Evolutionary conservation across 176 grass and related monocot species (phyloP), one percentile per base, ranked within the genome.

Genomic region (Phoenix roebelenii): DNA sequence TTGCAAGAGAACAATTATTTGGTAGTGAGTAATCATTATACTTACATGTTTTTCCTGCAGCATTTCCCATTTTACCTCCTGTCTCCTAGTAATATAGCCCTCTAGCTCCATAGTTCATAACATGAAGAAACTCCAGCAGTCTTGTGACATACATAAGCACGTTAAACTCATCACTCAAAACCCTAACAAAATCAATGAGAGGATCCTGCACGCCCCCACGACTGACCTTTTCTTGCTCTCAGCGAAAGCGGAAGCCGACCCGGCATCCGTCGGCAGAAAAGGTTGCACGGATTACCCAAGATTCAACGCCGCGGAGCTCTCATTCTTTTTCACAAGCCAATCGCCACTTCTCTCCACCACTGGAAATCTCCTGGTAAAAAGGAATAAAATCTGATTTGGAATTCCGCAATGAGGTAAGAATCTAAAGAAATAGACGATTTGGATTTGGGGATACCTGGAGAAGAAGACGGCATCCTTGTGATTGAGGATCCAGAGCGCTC

Each of bases 341-440:
- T 23, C 81, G 80, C 92, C 92, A 96, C 58, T 54, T 69, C 83
- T 90, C 86, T 96, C 92, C 60, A 90, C 92, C 15, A 84, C 78
- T 35, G 83, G 77, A 52, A 96, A 96, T 58, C 80, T 51, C 86
- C 83, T 86, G 61, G 10, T 0, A 51, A 5, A 16, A 30, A 16
- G 14, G 19, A 54, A 15, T 9, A 58, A 15, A 30, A 29, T 30
- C 28, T 3, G 35, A 7, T 18, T 9, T 44, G 35, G 35, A 44
- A 14, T 44, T 44, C 35, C 14, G 35, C 25, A 26, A 56, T n/a
- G 16, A 30, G 57, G 14, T 3, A 6, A 26, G 14, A 28, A 5
- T 23, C 57, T 16, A 15, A 59, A 6, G 16, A 59, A 30, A 44
- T 44, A 44, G 10, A 44, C 9, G 35, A 44, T 44, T 44, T 12